Evolutionary conservation across 495 filamentous ascomycete genomes (phyloP).

Genomic region (Podospora pseudocomata): DNA sequence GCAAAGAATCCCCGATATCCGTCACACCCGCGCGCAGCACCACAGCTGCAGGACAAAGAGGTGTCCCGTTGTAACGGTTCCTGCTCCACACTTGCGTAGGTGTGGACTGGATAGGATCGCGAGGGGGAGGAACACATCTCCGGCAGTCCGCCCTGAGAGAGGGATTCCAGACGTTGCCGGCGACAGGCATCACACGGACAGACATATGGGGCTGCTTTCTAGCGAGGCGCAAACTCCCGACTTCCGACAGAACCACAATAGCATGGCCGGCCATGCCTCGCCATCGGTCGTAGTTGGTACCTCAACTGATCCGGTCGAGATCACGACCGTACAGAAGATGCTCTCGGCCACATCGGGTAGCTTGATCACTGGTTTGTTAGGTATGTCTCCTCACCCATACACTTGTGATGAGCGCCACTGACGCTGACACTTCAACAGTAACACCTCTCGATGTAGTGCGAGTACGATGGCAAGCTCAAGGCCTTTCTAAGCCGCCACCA

Average conservation of each 20-base stretch:
- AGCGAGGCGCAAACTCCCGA: slow-evolving; percentile 1
- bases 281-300: slow-evolving; percentile 13
- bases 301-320: slow-evolving; percentile 49
- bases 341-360: slow-evolving; percentile 87
- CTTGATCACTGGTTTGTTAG: slow-evolving; percentile 81
- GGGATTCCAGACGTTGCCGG: not conserved
- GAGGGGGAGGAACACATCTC: slow-evolving; percentile 5
- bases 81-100: slow-evolving; percentile 12
- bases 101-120: slow-evolving; percentile 9
- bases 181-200: slow-evolving; percentile 4
- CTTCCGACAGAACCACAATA: slow-evolving; percentile 24
- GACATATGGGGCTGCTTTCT: slow-evolving; percentile 19
- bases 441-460: slow-evolving; percentile 97
- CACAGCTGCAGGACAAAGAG: not conserved
- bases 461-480: slow-evolving; percentile 86
- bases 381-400: slow-evolving; percentile 46
- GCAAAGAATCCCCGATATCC: not conserved
- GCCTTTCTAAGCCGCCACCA: slow-evolving; percentile 40
- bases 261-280: slow-evolving; percentile 14
- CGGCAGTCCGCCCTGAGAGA: not conserved
- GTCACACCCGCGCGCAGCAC: not conserved
- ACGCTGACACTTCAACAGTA: slow-evolving; percentile 50
- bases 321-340: slow-evolving; percentile 86
- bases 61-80: not conserved
- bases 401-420: slow-evolving; percentile 2